Percentiles rank a stretch among this genome's conserved stretches.
phyloP scores from a whole-genome alignment of 805 yeast species.

The Lachancea mirantina region DNA sequence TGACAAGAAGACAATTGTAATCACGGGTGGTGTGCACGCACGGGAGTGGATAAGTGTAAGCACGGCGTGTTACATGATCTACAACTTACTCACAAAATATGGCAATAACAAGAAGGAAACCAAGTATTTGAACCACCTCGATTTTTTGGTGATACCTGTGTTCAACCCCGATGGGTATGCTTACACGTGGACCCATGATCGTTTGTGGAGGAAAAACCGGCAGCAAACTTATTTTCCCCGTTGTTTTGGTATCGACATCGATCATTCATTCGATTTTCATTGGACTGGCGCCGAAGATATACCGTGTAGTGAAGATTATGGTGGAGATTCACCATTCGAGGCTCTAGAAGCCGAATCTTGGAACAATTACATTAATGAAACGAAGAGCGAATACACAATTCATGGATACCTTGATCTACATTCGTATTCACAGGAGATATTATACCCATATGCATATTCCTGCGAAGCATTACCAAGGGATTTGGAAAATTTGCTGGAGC shows the following conservation, averaged over 20 bases:
- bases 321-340: slow-evolving; percentile 69
- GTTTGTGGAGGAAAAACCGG: slow-evolving; percentile 85
- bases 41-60: slow-evolving; percentile 84
- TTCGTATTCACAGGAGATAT: slow-evolving; percentile 76
- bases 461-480: slow-evolving; percentile 71
- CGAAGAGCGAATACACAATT: slow-evolving; percentile 44
- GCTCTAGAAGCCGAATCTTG: slow-evolving; percentile 50
- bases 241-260: slow-evolving; percentile 82
- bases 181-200: slow-evolving; percentile 70
- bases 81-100: slow-evolving; percentile 41
- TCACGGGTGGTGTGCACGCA: slow-evolving; percentile 83
- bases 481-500: slow-evolving; percentile 69
- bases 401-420: slow-evolving; percentile 78
- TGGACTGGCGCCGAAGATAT: slow-evolving; percentile 55
- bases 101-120: slow-evolving; percentile 37
- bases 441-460: slow-evolving; percentile 77
- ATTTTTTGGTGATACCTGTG: slow-evolving; percentile 73
- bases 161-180: slow-evolving; percentile 89
- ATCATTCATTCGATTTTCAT: slow-evolving; percentile 72
- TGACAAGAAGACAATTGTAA: slow-evolving; percentile 56
- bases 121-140: slow-evolving; percentile 48
- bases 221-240: slow-evolving; percentile 60
- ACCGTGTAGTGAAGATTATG: slow-evolving; percentile 79
- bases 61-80: slow-evolving; percentile 52
- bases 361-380: slow-evolving; percentile 39